Evolutionary conservation across 345 rosid genomes (phyloP).

Genomic region (Moringa oleifera): DNA sequence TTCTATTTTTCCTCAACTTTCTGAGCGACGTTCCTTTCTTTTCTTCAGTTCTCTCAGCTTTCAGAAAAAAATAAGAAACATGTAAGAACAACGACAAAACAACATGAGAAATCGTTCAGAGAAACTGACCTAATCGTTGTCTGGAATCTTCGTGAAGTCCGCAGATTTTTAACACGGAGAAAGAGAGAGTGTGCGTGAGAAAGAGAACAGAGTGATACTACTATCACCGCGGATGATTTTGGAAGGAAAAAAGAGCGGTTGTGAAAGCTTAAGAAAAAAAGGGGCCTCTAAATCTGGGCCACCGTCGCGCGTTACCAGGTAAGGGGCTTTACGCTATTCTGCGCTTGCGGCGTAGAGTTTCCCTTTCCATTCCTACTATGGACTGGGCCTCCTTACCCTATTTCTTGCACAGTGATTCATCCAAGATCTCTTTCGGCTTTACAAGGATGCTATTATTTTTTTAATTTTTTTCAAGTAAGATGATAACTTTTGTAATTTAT

Average conservation of each 20-base stretch:
- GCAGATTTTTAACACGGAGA: neutral
- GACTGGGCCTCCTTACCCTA: neutral
- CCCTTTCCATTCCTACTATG: neutral
- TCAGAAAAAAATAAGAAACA: neutral
- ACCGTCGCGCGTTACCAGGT: slow-evolving; percentile 3
- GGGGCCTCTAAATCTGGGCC: slow-evolving; percentile 30
- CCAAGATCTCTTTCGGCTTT: no score
- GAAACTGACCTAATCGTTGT: slow-evolving; percentile 13
- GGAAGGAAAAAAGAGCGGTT: slow-evolving; percentile 2
- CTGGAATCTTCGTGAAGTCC: slow-evolving; percentile 11
- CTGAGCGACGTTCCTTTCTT: slow-evolving; percentile 1
- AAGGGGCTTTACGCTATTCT: slow-evolving; percentile 4
- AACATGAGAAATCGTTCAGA: neutral
- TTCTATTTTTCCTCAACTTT: neutral
- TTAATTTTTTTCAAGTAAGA: no score
- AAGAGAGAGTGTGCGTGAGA: neutral
- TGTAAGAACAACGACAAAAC: neutral
- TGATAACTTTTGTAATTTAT: no score
- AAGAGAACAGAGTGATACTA: neutral
- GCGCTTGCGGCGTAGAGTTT: neutral
- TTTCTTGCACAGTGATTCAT: no score
- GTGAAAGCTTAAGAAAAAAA: neutral
- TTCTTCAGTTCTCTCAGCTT: neutral
- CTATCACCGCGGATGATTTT: neutral
- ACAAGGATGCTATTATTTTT: no score